Percentiles rank a stretch among this genome's conserved stretches.
These are phyloP conservation scores for Magnolia kwangsiensis DNA, from an alignment of 164 flowering plant species.

Conservation along the genomic window DNA sequence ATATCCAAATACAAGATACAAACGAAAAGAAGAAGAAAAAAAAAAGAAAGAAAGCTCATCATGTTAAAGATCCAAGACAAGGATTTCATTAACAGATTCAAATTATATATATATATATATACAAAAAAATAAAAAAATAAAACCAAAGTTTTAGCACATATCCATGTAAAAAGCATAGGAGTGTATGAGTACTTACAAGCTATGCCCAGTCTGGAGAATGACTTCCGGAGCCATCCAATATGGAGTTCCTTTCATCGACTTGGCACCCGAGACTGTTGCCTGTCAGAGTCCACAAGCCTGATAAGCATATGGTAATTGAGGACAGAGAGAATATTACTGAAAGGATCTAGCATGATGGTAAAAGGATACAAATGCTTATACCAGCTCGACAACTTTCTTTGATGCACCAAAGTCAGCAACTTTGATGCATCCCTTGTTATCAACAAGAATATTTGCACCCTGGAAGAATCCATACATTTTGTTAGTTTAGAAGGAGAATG, in stretches of 20 bases:
- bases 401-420: slow-evolving; percentile 99
- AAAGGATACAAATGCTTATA: slow-evolving; percentile 25
- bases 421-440: slow-evolving; percentile 92
- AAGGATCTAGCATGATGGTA: not conserved
- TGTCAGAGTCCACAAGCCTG: slow-evolving; percentile 19
- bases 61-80: no score
- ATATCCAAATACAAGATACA: no score
- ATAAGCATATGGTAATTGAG: not conserved
- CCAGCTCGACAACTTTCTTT: slow-evolving; percentile 94
- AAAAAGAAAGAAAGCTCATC: no score
- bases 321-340: not conserved
- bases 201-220: slow-evolving; percentile 94
- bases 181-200: slow-evolving; percentile 58
- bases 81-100: no score
- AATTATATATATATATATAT: no score
- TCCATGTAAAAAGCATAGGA: not conserved
- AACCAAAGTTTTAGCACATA: not conserved
- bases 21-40: no score
- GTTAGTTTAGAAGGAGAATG: not conserved
- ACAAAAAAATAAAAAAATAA: no score
- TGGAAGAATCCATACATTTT: slow-evolving; percentile 21
- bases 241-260: slow-evolving; percentile 99
- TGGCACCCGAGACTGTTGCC: slow-evolving; percentile 95
- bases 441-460: slow-evolving; percentile 98
- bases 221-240: slow-evolving; percentile 99